These are phyloP conservation scores for Talaromyces sp. DNA, from an alignment of 2,329 filamentous ascomycete genomes.

Conservation along the genomic window DNA sequence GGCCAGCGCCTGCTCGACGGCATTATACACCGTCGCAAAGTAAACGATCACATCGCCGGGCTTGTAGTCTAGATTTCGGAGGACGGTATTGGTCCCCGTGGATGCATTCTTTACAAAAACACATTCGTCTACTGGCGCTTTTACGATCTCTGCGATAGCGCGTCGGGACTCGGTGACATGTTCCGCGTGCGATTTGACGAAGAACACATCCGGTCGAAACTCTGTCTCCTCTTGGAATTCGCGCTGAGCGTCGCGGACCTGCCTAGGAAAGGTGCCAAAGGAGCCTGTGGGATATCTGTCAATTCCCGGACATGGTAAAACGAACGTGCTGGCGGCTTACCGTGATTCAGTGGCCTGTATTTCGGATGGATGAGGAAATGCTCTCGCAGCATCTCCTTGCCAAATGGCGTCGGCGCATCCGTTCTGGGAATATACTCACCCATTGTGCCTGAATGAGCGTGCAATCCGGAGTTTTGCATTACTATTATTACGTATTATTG, in stretches of 20 bases:
- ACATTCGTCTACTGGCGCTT: conserved; percentile 60
- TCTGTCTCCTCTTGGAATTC: conserved; percentile 65
- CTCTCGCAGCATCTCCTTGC: conserved; percentile 49
- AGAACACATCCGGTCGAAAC: conserved; percentile 67
- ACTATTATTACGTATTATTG: background rate
- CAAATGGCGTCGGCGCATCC: conserved; percentile 38
- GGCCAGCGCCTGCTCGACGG: conserved; percentile 68
- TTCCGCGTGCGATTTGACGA: conserved; percentile 62
- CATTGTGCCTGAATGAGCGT: background rate
- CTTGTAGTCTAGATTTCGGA: conserved; percentile 68
- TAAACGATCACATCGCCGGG: conserved; percentile 68
- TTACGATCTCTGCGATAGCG: conserved; percentile 62
- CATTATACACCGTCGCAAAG: conserved; percentile 75
- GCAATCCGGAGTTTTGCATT: background rate
- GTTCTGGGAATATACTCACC: background rate
- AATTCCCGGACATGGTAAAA: background rate
- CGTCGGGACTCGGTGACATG: conserved; percentile 61
- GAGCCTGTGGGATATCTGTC: conserved; percentile 46
- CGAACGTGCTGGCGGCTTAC: conserved; percentile 37
- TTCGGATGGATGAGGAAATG: conserved; percentile 65
- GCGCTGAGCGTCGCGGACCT: conserved; percentile 57
- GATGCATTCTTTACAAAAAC: conserved; percentile 83
- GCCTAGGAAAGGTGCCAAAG: conserved; percentile 69
- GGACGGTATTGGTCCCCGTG: conserved; percentile 63
- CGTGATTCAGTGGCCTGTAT: conserved; percentile 76